Base-by-base conservation (phyloP, 202 grass and related monocot species). In the Setaria italica region DNA sequence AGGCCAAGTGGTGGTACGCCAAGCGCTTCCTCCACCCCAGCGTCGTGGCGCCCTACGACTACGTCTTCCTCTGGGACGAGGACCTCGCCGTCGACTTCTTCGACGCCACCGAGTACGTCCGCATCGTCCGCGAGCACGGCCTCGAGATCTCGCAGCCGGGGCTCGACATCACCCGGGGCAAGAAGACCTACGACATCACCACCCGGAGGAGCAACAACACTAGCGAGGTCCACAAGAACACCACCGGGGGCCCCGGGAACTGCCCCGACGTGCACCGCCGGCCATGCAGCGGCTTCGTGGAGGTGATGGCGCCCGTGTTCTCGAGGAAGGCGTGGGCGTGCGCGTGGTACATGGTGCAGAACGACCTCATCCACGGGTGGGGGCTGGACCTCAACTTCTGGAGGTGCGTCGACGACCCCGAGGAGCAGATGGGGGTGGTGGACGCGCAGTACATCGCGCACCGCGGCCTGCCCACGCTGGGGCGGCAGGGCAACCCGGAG, bases 1-100 rank as follows among this genome's bases (percentile, higher is more conserved):
- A 93, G 77, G 77, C 92, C 11, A 97, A 97, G 66, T 97, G 95
- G 95, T 97, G 95, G 95, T 97, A 87, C 21, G 95, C 95, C 3
- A 97, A 97, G 81, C 85, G 95, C 20, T 97, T 97, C 85, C 37
- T 97, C 70, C 95, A 97, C 67, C 95, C 95, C 7, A 86, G 85
- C 80, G 65, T 92, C 9, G 92, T 97, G 75, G 90, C 89, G 56
- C 29, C 87, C 5, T 94, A 92, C 4, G 95, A 97, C 16, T 97
- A 94, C 79, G 21, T 97, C 37, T 94, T 94, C 81, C 20, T 94
- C 49, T 94, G 95, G 95, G 95, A 97, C 16, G 92, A 97, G 79
- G 95, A 94, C 35, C 75, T 97, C 11, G 88, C 82, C 39, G 75
- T 89, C 4, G 80, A 76, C 15, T 59, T 79, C 80, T 97, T 97